Base-by-base conservation (phyloP, 768 basidiomycete genomes). In the Collybia sp. region DNA sequence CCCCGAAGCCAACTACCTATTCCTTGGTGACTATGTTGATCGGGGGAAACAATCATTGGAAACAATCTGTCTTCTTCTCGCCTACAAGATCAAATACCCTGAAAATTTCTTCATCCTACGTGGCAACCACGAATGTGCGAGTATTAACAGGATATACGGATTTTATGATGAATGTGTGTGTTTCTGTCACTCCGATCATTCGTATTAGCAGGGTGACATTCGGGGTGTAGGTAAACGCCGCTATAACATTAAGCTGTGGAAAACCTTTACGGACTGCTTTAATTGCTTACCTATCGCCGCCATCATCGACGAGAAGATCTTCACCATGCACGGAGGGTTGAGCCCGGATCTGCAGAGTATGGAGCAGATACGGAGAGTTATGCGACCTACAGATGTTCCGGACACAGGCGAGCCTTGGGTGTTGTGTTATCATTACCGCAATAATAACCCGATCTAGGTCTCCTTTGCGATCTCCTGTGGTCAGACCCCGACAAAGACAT, bases 231-330 rank as follows among this genome's bases (percentile, higher is more conserved):
- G 95, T 80, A 99, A 99, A 77, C 92, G 95, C 65, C 85, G 95
- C 63, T 98, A 97, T 80, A 99, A 98, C 77, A 99, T 99, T 80
- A 99, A 99, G 70, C 79, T 97, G 63, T 99, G 95, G 95, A 99
- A 99, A 79, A 99, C 95, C 31, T 99, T 99, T 69, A 99, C 95
- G 49, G 95, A 99, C 66, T 97, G 95, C 73, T 99, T 99, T 80
- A 99, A 99, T 74, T 98, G 95, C 66, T 75, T 97, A 54, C 95
- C 95, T 32, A 97, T 99, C 65, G 95, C 95, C 40, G 95, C 95
- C 58, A 97, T 99, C 70, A 97, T 99, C 65, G 95, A 98, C 71
- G 95, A 98, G 71, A 99, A 98, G 75, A 99, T 99, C 64, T 97
- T 99, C 69, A 96, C 93, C 42, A 98, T 98, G 95, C 95, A 98